Conservation (phyloP, 1,284 basidiomycete genomes). For the Fomes fomentarius region DNA sequence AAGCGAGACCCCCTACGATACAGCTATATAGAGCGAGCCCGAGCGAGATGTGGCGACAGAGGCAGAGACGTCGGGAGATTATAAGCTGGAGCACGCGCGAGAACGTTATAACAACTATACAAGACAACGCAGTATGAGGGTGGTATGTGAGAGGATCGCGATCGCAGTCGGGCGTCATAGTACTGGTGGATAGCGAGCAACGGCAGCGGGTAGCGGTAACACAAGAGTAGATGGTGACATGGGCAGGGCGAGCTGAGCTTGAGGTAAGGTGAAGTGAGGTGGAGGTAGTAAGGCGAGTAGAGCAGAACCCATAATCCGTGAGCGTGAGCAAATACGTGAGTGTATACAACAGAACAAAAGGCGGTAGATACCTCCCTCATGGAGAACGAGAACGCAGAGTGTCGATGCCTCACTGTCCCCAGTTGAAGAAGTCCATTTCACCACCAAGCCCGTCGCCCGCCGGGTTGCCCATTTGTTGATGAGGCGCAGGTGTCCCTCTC, state of each 20-base stretch:
- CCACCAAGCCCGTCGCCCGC: constrained; percentile 26
- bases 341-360: too few relatives aligned
- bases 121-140: background rate
- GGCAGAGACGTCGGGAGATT: constrained; percentile 1
- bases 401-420: constrained; percentile 25
- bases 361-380: too few relatives aligned
- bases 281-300: too few relatives aligned
- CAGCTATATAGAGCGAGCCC: constrained; percentile 1
- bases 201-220: constrained; percentile 5
- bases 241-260: background rate
- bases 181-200: constrained; percentile 2
- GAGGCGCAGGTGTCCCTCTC: constrained; percentile 34
- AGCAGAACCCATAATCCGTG: too few relatives aligned
- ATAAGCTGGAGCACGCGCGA: constrained; percentile 7
- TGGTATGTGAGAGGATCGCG: background rate
- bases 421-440: constrained; percentile 35
- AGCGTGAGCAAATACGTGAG: too few relatives aligned
- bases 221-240: background rate
- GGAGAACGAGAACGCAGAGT: background rate
- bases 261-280: too few relatives aligned
- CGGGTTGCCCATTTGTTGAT: constrained; percentile 31
- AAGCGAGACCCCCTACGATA: constrained; percentile 7
- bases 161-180: background rate
- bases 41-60: background rate
- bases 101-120: constrained; percentile 8